phyloP scores from a whole-genome alignment of 192 early-diverging fungal genomes.

The Coemansia sp. region DNA sequence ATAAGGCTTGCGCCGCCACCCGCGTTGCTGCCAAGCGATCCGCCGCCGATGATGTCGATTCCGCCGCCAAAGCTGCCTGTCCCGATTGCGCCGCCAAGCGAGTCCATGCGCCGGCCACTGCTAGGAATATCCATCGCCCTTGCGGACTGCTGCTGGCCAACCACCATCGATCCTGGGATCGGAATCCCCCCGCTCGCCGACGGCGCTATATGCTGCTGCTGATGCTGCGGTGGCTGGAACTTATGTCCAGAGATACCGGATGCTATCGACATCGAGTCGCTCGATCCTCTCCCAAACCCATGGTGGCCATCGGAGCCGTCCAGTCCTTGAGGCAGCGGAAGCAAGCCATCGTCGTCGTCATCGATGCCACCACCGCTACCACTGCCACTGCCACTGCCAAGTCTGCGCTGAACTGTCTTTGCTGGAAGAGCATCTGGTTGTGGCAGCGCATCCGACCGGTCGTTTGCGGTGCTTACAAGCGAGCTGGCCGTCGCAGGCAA shows the following conservation, averaged over 20 bases:
- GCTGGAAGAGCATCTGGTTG: constrained; percentile 49
- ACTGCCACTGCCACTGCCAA: not conserved
- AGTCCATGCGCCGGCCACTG: not conserved
- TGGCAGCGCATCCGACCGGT: constrained; percentile 53
- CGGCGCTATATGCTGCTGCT: not conserved
- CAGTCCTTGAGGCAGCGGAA: constrained; percentile 5
- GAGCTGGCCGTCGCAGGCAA: constrained; percentile 18
- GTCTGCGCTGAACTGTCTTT: constrained; percentile 34
- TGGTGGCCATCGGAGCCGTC: constrained; percentile 6
- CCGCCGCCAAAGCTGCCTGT: constrained; percentile 23
- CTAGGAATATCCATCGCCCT: constrained; percentile 19
- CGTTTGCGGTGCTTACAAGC: constrained; percentile 23
- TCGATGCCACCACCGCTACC: not conserved
- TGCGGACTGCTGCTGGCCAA: constrained; percentile 10
- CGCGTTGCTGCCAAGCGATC: constrained; percentile 37
- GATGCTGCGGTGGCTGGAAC: constrained; percentile 2
- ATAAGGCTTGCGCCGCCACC: constrained; percentile 14
- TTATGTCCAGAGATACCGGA: constrained; percentile 7
- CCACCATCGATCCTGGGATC: constrained; percentile 19
- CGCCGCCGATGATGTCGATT: constrained; percentile 3
- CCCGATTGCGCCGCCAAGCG: constrained; percentile 23
- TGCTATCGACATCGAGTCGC: constrained; percentile 25
- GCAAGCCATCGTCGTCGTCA: not conserved
- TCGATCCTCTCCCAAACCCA: not conserved
- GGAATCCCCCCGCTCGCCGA: constrained; percentile 18